These are phyloP conservation scores for Tuber umbilicatum DNA, from an alignment of 495 filamentous ascomycete genomes.

Conservation along the genomic window DNA sequence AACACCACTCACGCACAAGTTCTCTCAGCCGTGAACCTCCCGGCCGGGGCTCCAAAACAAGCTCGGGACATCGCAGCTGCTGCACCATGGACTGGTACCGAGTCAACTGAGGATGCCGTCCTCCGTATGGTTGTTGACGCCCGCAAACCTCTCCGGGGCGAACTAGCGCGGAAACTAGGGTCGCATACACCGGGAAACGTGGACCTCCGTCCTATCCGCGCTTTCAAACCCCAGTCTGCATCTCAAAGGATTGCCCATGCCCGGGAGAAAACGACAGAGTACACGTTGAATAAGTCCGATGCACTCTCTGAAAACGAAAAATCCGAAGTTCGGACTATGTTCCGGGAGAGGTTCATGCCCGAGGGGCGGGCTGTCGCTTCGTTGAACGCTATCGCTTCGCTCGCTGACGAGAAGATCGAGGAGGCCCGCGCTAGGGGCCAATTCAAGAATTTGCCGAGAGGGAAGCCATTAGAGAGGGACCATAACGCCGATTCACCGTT, in stretches of 20 bases:
- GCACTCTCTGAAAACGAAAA: slow-evolving; percentile 62
- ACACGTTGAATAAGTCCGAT: slow-evolving; percentile 56
- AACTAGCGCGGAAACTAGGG: slow-evolving; percentile 45
- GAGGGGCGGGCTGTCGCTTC: slow-evolving; percentile 69
- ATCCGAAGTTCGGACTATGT: slow-evolving; percentile 59
- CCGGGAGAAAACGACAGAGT: slow-evolving; percentile 68
- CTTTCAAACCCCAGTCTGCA: slow-evolving; percentile 42
- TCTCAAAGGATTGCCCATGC: slow-evolving; percentile 59
- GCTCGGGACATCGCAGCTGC: slow-evolving; percentile 65
- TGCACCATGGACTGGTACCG: slow-evolving; percentile 70
- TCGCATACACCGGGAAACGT: slow-evolving; percentile 41
- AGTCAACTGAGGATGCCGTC: slow-evolving; percentile 64
- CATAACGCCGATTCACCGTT: slow-evolving; percentile 79
- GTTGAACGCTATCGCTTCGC: slow-evolving; percentile 66
- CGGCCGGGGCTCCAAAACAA: slow-evolving; percentile 61
- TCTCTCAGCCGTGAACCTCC: slow-evolving; percentile 60
- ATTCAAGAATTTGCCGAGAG: slow-evolving; percentile 80
- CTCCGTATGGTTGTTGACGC: slow-evolving; percentile 84
- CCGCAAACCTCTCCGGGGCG: slow-evolving; percentile 60
- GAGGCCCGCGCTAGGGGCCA: slow-evolving; percentile 87
- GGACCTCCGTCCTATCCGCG: slow-evolving; percentile 54
- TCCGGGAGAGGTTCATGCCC: slow-evolving; percentile 72
- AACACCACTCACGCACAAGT: slow-evolving; percentile 60
- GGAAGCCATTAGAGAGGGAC: slow-evolving; percentile 70
- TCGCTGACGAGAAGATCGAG: slow-evolving; percentile 91